These are phyloP conservation scores for Boletus edulis DNA, from an alignment of 768 basidiomycete genomes.

Conservation along the genomic window DNA sequence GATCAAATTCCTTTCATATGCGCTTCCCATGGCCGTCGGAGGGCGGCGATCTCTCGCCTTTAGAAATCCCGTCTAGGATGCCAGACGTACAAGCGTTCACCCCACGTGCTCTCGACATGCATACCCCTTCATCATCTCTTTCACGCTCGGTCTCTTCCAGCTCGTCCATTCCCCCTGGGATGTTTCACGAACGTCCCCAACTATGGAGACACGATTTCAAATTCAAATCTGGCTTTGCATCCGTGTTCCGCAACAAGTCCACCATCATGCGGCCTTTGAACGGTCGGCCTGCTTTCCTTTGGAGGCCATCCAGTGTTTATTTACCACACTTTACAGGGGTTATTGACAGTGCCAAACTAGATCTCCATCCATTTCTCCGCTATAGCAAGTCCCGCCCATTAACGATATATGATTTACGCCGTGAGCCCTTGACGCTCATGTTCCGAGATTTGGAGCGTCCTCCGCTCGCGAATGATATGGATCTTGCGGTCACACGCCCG, in stretches of 20 bases:
- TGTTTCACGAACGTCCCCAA: conserved; percentile 24
- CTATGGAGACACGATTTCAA: conserved; percentile 33
- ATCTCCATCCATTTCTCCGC: conserved; percentile 22
- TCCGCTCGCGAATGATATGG: conserved; percentile 48
- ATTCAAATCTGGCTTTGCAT: conserved; percentile 31
- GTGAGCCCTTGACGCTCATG: conserved; percentile 35
- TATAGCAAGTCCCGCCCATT: conserved; percentile 33
- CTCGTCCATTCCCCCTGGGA: conserved; percentile 8
- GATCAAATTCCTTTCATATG: conserved; percentile 1
- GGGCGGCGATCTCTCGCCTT: conserved; percentile 21
- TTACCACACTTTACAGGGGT: conserved; percentile 9
- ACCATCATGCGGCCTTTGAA: conserved; percentile 7
- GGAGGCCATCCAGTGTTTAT: background rate
- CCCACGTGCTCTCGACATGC: conserved; percentile 16
- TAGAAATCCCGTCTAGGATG: conserved; percentile 17
- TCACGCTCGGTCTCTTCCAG: conserved; percentile 15
- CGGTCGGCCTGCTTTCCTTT: conserved; percentile 15
- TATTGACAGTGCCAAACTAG: conserved; percentile 26
- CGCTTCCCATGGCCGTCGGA: conserved; percentile 12
- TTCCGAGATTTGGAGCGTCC: conserved; percentile 46
- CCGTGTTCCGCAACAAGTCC: conserved; percentile 27
- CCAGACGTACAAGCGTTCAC: conserved; percentile 16
- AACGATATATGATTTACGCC: conserved; percentile 51
- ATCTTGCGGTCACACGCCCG: conserved; percentile 53
- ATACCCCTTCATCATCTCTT: conserved; percentile 26